Evolutionary conservation across 2,329 filamentous ascomycete genomes (phyloP), one percentile per base, ranked within the genome.

Genomic region (Colletotrichum liriopes): DNA sequence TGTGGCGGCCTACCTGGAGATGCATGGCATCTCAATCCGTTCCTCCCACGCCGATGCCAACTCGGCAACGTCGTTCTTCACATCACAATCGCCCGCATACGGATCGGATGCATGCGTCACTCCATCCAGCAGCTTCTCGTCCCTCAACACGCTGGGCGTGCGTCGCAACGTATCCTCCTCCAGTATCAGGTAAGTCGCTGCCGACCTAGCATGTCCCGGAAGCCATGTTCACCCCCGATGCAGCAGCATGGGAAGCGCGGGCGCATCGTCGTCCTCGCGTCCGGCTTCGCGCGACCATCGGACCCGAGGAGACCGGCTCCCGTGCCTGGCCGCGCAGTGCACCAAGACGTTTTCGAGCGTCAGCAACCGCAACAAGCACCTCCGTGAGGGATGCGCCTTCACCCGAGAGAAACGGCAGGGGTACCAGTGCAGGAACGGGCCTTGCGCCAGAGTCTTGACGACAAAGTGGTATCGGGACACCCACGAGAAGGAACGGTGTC

Each of bases 301-400:
- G 4, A 16, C 14, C 14, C 59, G 67, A 16, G 59, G 52, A 18
- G 26, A 29, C 49, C 67, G 70, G 32, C 70, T 73, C 20, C 54
- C 70, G 23, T 81, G 79, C 68, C 20, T 55, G 12, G 12, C 54
- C 6, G 41, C 66, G 9, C 58, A 59, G 14, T 81, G 79, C 47
- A 61, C 68, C 52, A 81, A 79, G 73, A 75, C 70, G 23, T 81
- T 81, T 39, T 77, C 78, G 1, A 81, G 74, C 60, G 67, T 76
- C 35, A 78, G 78, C 70, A 81, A 80, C 63, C 76, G 77, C 32
- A 80, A 80, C 68, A 81, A 81, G 65, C 79, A 81, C 73, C 76
- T 77, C 72, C 76, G 74, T 2, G 75, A 78, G 56, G 78, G 78
- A 2, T 81, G 79, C 51, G 71, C 74, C 4, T 73, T 75, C 35